Evolutionary conservation across 2,329 filamentous ascomycete genomes (phyloP), one percentile per base, ranked within the genome.

Genomic region (Fusarium pilosicola): DNA sequence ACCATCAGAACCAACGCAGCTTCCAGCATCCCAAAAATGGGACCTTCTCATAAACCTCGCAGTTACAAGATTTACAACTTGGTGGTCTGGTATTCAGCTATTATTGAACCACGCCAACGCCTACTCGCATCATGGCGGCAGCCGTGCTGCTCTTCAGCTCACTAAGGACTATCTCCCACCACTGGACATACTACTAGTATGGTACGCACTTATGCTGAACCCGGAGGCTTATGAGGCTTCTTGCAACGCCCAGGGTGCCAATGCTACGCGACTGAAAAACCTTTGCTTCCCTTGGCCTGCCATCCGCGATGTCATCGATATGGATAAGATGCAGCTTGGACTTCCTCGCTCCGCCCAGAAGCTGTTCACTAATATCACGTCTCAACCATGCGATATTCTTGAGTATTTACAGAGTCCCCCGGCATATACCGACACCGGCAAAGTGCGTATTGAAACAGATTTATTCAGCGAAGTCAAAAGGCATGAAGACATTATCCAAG

Each of bases 261-360:
- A 48, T 13, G 24, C 56, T 2, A 7, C 44, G 32, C 26, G 65
- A 1, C 39, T 68, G 10, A 59, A 73, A 28, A 72, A 58, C 15
- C n/a, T 73, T 15, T 73, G 70, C 45, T 73, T 73, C 10, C 70
- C 70, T 8, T 73, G 70, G 70, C 65, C 48, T 17, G 65, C 70
- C 2, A 73, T 73, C 12, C 70, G 70, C 20, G 70, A 73, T 45
- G 46, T 66, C 11, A 56, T 73, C 17, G 56, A 70, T 30, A 55
- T 73, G 65, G 46, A 73, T 0, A 57, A 41, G 17, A 57, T 73
- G 71, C 36, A 69, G 26, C 44, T 70, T 22, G 11, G 5, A 17
- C 48, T 73, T 0, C 65, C 70, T 6, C 65, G 70, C 1, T 51
- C 70, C 1, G 70, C 70, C 1, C 70, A 73, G 28, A 73, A 62